Conservation (phyloP, 352 stramenopile species). For the Pythium phragmitis region DNA sequence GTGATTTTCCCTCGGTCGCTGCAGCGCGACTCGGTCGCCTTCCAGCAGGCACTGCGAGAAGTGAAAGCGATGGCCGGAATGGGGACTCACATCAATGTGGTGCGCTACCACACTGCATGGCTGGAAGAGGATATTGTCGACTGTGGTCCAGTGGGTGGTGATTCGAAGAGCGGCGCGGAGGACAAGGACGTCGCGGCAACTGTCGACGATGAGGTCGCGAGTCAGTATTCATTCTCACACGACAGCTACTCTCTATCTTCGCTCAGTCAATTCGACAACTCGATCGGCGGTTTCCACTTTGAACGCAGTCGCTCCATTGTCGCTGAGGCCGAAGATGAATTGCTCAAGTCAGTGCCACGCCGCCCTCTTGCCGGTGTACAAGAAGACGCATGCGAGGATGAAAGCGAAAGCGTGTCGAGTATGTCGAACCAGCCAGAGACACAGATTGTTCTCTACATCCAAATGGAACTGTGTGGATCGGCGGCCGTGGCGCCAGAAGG, state of each 20-base stretch:
- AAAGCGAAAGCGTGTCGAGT: slow-evolving; percentile 18
- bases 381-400: slow-evolving; percentile 23
- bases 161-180: neutral
- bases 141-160: slow-evolving; percentile 1
- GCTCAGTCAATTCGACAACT: slow-evolving; percentile 50
- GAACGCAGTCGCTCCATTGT: slow-evolving; percentile 43
- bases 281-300: slow-evolving; percentile 62
- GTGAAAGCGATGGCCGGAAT: slow-evolving; percentile 76
- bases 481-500: slow-evolving; percentile 20
- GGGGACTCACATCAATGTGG: slow-evolving; percentile 65
- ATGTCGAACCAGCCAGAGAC: slow-evolving; percentile 18
- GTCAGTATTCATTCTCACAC: slow-evolving; percentile 42
- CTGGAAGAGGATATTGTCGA: slow-evolving; percentile 50
- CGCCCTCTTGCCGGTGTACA: slow-evolving; percentile 13
- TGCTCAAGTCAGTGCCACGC: slow-evolving; percentile 17
- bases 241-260: slow-evolving; percentile 47
- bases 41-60: slow-evolving; percentile 70
- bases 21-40: slow-evolving; percentile 36
- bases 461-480: slow-evolving; percentile 70
- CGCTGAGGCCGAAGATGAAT: slow-evolving; percentile 23
- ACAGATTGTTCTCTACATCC: slow-evolving; percentile 70
- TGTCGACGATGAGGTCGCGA: neutral
- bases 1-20: slow-evolving; percentile 49
- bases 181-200: slow-evolving; percentile 26
- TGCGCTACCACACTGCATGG: slow-evolving; percentile 82